Conservation (phyloP, 2,329 filamentous ascomycete species). For the Ilyonectria robusta region DNA sequence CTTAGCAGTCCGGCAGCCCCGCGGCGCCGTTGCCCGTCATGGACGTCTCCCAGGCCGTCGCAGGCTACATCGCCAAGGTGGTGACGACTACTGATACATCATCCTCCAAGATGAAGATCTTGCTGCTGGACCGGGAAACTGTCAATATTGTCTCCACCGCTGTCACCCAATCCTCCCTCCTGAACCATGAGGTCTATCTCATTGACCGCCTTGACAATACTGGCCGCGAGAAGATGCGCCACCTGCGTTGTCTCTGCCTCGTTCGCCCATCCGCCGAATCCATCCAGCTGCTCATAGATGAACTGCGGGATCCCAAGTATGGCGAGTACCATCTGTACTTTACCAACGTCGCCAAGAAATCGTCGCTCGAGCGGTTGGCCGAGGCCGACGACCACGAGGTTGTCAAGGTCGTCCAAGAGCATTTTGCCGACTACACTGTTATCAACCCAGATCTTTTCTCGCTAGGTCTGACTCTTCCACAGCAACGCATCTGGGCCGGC, state of each 20-base stretch:
- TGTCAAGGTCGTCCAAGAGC: conserved; percentile 92
- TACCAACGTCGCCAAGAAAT: conserved; percentile 98
- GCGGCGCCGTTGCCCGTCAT: conserved; percentile 66
- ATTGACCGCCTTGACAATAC: conserved; percentile 95
- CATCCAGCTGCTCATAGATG: conserved; percentile 94
- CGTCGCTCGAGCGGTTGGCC: conserved; percentile 90
- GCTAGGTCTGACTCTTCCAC: conserved; percentile 79
- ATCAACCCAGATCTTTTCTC: conserved; percentile 96
- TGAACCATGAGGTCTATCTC: conserved; percentile 97
- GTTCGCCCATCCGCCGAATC: conserved; percentile 93
- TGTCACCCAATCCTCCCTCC: conserved; percentile 92
- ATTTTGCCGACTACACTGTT: conserved; percentile 96
- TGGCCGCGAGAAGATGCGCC: conserved; percentile 96
- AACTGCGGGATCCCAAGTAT: conserved; percentile 95
- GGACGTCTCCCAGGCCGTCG: conserved; percentile 94
- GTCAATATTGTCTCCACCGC: conserved; percentile 94
- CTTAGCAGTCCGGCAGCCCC: background rate
- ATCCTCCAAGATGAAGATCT: conserved; percentile 97
- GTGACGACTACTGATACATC: conserved; percentile 78
- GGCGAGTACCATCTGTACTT: conserved; percentile 98
- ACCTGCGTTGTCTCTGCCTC: conserved; percentile 93
- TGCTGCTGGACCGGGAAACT: conserved; percentile 93
- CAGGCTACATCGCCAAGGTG: conserved; percentile 97
- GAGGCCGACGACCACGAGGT: conserved; percentile 99
- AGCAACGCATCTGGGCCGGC: conserved; percentile 84